Evolutionary conservation across 495 filamentous ascomycete species (phyloP), one percentile per base, ranked within the genome.

Genomic region (Penicillium fimorum): DNA sequence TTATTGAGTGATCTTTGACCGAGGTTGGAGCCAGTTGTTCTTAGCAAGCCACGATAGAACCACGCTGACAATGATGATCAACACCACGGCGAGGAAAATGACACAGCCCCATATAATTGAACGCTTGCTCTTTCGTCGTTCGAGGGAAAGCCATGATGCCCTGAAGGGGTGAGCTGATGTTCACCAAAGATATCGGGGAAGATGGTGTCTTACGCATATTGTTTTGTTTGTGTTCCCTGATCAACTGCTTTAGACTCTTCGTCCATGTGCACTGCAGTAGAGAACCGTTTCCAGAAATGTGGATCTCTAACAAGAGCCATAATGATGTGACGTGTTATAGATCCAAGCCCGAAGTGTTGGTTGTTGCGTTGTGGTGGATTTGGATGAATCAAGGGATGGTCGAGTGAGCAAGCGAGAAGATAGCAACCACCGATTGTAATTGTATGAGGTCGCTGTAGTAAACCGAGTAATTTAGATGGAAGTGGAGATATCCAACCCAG

Each of bases 221-320:
- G 59, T 49, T 25, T 62, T 22, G 11, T 59, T 47, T 37, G 57
- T 10, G 17, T 37, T 53, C 35, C 35, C 59, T 69, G 25, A 17
- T 61, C 45, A 17, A 42, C 52, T 35, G 27, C 47, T 33, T 61
- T 66, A 3, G 71, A 62, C 55, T 72, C 67, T 56, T 77, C 76
- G 42, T 79, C 70, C 22, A 69, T 65, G 54, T 85, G 82, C 6
- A 85, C 78, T 41, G 84, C 84, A n/a, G 70, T 63, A 44, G 78
- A 81, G 74, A 87, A 86, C 51, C 83, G 77, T 18, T 75, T 76
- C 84, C 84, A 87, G 68, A 87, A 87, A 40, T 66, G 72, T 15
- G 84, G 84, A 59, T 87, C 84, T 27, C 77, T 75, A 48, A 83
- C 76, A 12, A 77, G 68, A 5, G 76, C 70, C 70, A 76, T 76